A percentile compares a stretch with the other conserved stretches of the same genome.
Conservation (phyloP, 305 asterid species). For the Solanum hybrid region DNA sequence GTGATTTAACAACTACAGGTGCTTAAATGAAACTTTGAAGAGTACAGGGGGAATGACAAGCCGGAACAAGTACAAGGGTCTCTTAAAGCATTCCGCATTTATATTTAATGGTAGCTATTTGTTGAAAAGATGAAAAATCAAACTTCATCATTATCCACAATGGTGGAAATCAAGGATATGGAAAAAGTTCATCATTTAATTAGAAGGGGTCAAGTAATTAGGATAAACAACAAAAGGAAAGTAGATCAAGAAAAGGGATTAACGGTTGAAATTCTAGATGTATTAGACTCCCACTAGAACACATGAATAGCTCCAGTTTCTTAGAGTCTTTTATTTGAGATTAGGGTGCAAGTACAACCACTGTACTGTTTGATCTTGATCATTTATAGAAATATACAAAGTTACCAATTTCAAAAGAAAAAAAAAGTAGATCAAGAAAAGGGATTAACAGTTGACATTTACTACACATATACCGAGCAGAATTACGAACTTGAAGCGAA, state of each 20-base stretch:
- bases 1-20: background rate
- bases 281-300: background rate
- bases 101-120: background rate
- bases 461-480: background rate
- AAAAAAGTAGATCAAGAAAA: background rate
- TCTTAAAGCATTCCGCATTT: background rate
- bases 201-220: background rate
- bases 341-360: background rate
- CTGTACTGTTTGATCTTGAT: background rate
- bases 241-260: background rate
- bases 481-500: background rate
- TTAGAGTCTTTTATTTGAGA: background rate
- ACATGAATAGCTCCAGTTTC: background rate
- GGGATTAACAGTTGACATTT: background rate
- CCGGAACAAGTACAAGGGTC: background rate
- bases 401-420: background rate
- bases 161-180: background rate
- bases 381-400: background rate
- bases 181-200: background rate
- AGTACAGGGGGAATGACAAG: background rate
- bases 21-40: background rate
- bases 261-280: background rate
- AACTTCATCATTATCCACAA: background rate
- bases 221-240: constrained; percentile 1
- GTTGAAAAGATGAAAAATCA: background rate